These are phyloP conservation scores for Pharnaceum exiguum DNA, from an alignment of 148 eudicot species.

Conservation along the genomic window DNA sequence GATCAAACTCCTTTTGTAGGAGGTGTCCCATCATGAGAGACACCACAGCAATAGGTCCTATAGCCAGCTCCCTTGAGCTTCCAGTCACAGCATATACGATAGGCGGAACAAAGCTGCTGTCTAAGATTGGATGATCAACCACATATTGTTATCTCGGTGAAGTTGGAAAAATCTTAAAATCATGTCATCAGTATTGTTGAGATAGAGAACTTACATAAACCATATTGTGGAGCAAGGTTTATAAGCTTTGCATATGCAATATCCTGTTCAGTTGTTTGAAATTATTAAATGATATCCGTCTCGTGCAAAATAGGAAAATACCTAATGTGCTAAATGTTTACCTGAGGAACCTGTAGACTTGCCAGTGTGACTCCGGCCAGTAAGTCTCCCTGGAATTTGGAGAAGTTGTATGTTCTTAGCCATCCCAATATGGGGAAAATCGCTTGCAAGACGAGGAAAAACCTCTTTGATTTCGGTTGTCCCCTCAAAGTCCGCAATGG, in stretches of 20 bases:
- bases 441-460: constrained; percentile 1
- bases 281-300: too few relatives aligned
- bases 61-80: constrained; percentile 90
- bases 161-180: background rate
- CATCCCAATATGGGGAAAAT: constrained; percentile 7
- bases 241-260: constrained; percentile 7
- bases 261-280: background rate
- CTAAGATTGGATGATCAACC: too few relatives aligned
- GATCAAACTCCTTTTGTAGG: constrained; percentile 54
- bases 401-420: constrained; percentile 3
- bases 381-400: constrained; percentile 8
- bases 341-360: constrained; percentile 13
- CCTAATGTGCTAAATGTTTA: background rate
- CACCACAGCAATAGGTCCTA: constrained; percentile 93
- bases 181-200: background rate
- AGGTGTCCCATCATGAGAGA: constrained; percentile 71
- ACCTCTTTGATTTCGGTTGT: background rate
- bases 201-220: constrained; percentile 3
- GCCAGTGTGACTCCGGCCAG: constrained; percentile 8
- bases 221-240: constrained; percentile 7
- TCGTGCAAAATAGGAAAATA: background rate
- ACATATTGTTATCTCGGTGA: too few relatives aligned
- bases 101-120: constrained; percentile 82
- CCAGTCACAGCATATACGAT: constrained; percentile 84
- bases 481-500: constrained; percentile 8